These are phyloP conservation scores for Neostapfia colusana DNA, from an alignment of 176 grass and related monocot species.

Conservation along the genomic window DNA sequence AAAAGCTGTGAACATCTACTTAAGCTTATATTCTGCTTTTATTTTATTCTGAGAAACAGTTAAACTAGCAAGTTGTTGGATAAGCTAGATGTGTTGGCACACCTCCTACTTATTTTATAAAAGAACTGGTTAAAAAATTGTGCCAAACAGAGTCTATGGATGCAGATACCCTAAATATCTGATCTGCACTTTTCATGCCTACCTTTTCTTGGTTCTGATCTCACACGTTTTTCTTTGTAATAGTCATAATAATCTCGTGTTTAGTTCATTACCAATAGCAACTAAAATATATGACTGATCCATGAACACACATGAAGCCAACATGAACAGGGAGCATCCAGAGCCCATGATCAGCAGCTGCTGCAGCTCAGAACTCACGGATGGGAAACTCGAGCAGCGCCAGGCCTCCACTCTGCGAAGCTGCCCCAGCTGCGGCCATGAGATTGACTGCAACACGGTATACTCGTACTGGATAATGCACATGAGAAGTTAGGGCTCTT, in stretches of 20 bases:
- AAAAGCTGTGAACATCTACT: too few relatives aligned
- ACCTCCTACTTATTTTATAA: too few relatives aligned
- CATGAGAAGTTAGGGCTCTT: background rate
- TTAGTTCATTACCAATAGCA: background rate
- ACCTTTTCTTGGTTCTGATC: background rate
- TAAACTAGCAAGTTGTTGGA: too few relatives aligned
- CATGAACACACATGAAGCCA: constrained; percentile 9
- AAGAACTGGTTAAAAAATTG: too few relatives aligned
- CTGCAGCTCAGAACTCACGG: constrained; percentile 27
- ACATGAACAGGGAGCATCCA: constrained; percentile 30
- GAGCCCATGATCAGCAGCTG: constrained; percentile 1
- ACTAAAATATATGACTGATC: background rate
- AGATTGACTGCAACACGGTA: constrained; percentile 56
- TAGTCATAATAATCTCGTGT: too few relatives aligned
- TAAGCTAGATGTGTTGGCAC: too few relatives aligned
- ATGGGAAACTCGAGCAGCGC: constrained; percentile 52
- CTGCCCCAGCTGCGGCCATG: constrained; percentile 69
- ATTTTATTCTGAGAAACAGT: too few relatives aligned
- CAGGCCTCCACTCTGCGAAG: constrained; percentile 22
- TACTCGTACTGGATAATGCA: background rate
- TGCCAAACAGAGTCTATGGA: too few relatives aligned
- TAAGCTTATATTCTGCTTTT: too few relatives aligned
- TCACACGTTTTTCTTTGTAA: background rate
- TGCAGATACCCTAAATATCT: background rate
- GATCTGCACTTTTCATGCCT: background rate